These are phyloP conservation scores for Suaeda aralocaspica DNA, from an alignment of 148 eudicot genomes.

Conservation along the genomic window DNA sequence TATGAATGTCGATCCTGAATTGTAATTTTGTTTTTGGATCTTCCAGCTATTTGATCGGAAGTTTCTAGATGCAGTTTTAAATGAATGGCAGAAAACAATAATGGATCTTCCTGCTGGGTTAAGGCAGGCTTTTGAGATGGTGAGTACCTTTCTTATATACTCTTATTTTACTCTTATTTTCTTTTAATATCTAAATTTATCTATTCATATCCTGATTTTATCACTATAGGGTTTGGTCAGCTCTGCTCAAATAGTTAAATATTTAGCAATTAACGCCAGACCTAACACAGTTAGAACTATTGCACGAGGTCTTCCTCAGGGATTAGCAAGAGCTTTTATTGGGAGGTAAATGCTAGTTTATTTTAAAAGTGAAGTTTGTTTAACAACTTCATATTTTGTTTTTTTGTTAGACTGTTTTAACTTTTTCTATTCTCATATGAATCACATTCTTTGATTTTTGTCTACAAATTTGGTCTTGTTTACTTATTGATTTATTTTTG, in stretches of 20 bases:
- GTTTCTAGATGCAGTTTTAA: conserved; percentile 86
- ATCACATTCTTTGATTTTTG: not conserved
- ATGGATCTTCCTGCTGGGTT: conserved; percentile 94
- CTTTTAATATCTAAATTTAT: not conserved
- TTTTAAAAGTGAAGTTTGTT: too few relatives aligned
- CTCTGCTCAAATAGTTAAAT: conserved; percentile 86
- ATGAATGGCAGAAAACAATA: conserved; percentile 94
- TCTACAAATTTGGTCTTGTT: too few relatives aligned
- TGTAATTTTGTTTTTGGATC: conserved; percentile 13
- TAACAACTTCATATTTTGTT: not conserved
- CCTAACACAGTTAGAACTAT: conserved; percentile 77
- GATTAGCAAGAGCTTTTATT: conserved; percentile 79
- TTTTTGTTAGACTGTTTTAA: not conserved
- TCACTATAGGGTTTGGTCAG: conserved; percentile 80
- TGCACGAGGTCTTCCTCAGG: conserved; percentile 81
- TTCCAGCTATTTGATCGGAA: conserved; percentile 79
- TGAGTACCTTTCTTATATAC: conserved; percentile 14
- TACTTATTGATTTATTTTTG: too few relatives aligned
- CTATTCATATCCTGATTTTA: conserved; percentile 18
- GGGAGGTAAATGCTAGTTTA: conserved; percentile 55
- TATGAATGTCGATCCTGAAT: not conserved
- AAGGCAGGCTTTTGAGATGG: conserved; percentile 94
- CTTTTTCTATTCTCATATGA: not conserved
- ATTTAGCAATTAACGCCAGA: conserved; percentile 77
- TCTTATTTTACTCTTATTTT: not conserved